Evolutionary conservation across 2,329 filamentous ascomycete genomes (phyloP), one percentile per base, ranked within the genome.

Genomic region (Arthrobotrys sinensis): DNA sequence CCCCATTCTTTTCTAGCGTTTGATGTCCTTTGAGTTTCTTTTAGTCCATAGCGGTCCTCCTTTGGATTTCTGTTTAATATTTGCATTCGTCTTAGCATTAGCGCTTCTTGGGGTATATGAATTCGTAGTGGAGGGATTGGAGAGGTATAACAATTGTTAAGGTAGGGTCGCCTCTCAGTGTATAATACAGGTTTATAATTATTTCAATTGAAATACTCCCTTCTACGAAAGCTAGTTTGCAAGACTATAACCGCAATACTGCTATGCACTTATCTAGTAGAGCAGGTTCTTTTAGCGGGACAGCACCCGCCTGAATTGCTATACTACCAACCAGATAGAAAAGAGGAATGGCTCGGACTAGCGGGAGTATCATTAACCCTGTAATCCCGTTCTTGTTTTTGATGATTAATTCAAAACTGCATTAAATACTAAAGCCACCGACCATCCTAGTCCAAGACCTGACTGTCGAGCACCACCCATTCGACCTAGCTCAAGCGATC

Each of bases 401-500:
- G 24, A 28, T 38, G 12, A 12, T 38, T 3, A 38, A 28, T 12
- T 52, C 48, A 24, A 62, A 16, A 34, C 28, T 64, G 11, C 11
- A 66, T 40, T 53, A 52, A 53, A 28, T 52, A 40, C 24, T 28
- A 45, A 24, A 19, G 16, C 65, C 32, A 52, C 50, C 45, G 11
- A 40, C 55, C 12, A 16, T 57, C 38, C 68, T 14, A 48, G 28
- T 11, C 21, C 34, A 36, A 7, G 36, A 57, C 8, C 28, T 38
- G 32, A 36, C 34, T 19, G 40, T n/a, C 28, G 36, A 40, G 63
- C 24, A 64, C 21, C 48, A 28, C 24, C 21, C 50, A 19, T 60
- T 36, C 48, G 40, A 36, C 24, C 48, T 55, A 36, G 40, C 60
- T 48, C 50, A 73, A 66, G 16, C 46, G 40, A 71, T 52, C 64